Evolutionary conservation across 169 alveolate genomes (phyloP).

Genomic region (Plasmodium vivax): DNA sequence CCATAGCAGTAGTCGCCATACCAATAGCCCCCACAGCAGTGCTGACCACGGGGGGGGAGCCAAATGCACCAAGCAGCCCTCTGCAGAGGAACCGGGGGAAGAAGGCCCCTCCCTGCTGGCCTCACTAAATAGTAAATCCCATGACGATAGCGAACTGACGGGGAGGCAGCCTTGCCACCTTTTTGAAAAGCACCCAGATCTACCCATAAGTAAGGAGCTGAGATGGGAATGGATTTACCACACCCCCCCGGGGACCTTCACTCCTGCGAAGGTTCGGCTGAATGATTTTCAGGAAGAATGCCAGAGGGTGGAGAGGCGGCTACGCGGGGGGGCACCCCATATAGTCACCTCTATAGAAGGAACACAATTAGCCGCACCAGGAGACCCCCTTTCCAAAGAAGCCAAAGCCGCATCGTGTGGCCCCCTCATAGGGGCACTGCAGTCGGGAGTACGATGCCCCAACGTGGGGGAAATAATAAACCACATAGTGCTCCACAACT

Average conservation of each 20-base stretch:
- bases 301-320: constrained; percentile 1
- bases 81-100: neutral
- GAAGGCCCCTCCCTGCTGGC: neutral
- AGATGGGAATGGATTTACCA: constrained; percentile 47
- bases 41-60: neutral
- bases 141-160: neutral
- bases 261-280: constrained; percentile 61
- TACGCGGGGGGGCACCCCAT: neutral
- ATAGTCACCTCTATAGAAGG: neutral
- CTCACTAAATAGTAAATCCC: neutral
- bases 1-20: neutral
- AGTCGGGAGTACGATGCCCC: constrained; percentile 60
- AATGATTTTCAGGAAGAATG: constrained; percentile 89
- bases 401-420: neutral
- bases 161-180: constrained; percentile 18
- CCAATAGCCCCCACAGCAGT: too few species aligned
- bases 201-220: constrained; percentile 43
- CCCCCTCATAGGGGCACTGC: constrained; percentile 14
- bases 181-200: constrained; percentile 48
- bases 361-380: neutral
- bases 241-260: neutral
- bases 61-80: neutral
- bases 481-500: constrained; percentile 46
- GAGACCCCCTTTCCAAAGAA: neutral
- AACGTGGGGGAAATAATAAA: constrained; percentile 27